Evolutionary conservation across 345 rosid genomes (phyloP).

Genomic region (Toxicodendron radicans): DNA sequence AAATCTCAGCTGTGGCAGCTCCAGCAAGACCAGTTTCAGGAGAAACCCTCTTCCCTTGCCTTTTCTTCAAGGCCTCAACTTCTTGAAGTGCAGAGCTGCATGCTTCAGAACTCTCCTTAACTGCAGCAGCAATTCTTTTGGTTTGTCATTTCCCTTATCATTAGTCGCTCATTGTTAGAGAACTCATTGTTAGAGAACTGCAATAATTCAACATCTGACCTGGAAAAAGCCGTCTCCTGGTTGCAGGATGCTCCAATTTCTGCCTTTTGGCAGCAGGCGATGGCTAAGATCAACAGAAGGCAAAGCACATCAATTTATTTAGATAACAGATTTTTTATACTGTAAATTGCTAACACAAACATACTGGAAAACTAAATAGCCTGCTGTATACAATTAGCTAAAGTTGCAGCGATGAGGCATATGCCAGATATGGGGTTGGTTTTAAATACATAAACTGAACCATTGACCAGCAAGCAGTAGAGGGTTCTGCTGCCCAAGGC

Average conservation of each 20-base stretch:
- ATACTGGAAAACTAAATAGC: not conserved
- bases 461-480: not conserved
- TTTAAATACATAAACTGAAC: not conserved
- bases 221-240: conserved; percentile 15
- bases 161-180: not conserved
- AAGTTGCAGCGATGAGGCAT: not conserved
- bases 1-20: conserved; percentile 13
- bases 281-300: conserved; percentile 18
- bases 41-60: conserved; percentile 11
- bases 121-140: conserved; percentile 29
- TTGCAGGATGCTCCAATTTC: conserved; percentile 13
- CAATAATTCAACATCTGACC: conserved; percentile 18
- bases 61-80: conserved; percentile 23
- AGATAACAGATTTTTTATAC: not conserved
- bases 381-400: not conserved
- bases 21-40: conserved; percentile 19
- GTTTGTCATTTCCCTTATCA: not conserved
- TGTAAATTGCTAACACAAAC: not conserved
- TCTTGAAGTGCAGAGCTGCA: conserved; percentile 24
- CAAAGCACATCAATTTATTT: not conserved
- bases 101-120: conserved; percentile 28
- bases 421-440: not conserved
- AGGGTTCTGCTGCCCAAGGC: not conserved
- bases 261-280: conserved; percentile 21
- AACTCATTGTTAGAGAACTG: not conserved